These are phyloP conservation scores for Paramecium biaurelia DNA, from an alignment of 73 alveolate genomes.

Conservation along the genomic window DNA sequence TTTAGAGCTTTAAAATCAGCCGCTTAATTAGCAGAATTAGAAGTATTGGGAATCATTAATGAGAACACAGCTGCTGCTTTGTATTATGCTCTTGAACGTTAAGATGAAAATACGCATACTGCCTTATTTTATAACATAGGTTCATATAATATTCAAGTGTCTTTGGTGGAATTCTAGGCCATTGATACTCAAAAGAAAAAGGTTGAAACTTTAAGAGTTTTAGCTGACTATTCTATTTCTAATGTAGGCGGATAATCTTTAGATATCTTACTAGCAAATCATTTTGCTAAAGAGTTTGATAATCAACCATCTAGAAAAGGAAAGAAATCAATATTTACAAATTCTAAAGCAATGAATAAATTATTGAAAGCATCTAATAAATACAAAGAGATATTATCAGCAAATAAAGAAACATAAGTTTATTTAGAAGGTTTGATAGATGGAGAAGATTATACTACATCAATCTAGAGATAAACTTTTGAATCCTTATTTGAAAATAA, in stretches of 20 bases:
- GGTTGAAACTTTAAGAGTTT: slow-evolving; percentile 56
- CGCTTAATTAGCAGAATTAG: slow-evolving; percentile 85
- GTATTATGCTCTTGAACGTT: slow-evolving; percentile 86
- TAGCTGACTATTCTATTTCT: slow-evolving; percentile 67
- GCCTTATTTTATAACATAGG: slow-evolving; percentile 94
- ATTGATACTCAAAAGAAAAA: slow-evolving; percentile 39
- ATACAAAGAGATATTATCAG: slow-evolving; percentile 91
- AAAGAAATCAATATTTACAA: slow-evolving; percentile 35
- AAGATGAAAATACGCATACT: slow-evolving; percentile 62
- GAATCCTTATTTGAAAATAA: slow-evolving; percentile 74
- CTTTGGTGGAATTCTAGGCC: slow-evolving; percentile 75
- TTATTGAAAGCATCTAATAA: slow-evolving; percentile 68
- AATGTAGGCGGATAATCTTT: slow-evolving; percentile 71
- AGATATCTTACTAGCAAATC: slow-evolving; percentile 65
- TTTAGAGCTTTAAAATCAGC: slow-evolving; percentile 68
- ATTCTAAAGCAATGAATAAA: slow-evolving; percentile 72
- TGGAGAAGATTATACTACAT: slow-evolving; percentile 74
- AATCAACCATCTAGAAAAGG: slow-evolving; percentile 56
- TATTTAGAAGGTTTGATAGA: slow-evolving; percentile 83
- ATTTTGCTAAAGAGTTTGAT: slow-evolving; percentile 62
- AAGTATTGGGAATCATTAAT: slow-evolving; percentile 80
- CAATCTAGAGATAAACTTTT: slow-evolving; percentile 80
- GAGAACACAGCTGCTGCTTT: slow-evolving; percentile 97
- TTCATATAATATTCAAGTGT: slow-evolving; percentile 83
- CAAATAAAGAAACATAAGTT: slow-evolving; percentile 86